These are phyloP conservation scores for Hemileia vastatrix DNA, from an alignment of 1,284 basidiomycete genomes.

Conservation along the genomic window DNA sequence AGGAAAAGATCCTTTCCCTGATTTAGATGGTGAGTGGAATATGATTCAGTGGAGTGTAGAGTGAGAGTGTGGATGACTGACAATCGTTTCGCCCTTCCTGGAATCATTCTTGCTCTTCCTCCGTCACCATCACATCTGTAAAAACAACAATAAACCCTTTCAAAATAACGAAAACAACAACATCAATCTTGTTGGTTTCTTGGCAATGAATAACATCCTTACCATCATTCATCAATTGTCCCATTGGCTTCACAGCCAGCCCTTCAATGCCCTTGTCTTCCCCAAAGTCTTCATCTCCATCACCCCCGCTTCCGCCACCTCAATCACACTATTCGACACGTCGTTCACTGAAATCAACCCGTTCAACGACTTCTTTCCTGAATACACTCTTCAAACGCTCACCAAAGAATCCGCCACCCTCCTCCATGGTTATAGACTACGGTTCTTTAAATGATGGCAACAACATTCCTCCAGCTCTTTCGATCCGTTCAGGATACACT, in stretches of 20 bases:
- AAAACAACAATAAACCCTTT: too few species aligned
- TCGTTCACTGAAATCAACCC: not conserved
- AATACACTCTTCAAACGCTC: constrained; percentile 1
- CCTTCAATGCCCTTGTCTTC: not conserved
- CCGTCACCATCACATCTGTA: not conserved
- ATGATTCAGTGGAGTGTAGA: too few species aligned
- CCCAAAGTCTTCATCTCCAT: not conserved
- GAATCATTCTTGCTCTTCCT: not conserved
- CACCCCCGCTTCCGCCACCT: not conserved
- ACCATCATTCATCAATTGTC: too few species aligned
- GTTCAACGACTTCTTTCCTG: constrained; percentile 10
- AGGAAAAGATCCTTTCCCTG: too few species aligned
- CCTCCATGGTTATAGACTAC: not conserved
- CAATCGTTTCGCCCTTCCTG: not conserved
- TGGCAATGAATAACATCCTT: too few species aligned
- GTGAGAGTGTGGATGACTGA: too few species aligned
- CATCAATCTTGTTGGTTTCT: too few species aligned
- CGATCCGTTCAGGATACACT: not conserved
- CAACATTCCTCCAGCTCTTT: not conserved
- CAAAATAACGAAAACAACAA: too few species aligned
- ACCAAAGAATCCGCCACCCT: not conserved
- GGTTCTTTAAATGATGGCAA: not conserved
- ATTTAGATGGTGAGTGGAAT: too few species aligned
- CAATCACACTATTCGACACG: not conserved
- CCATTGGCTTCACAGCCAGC: not conserved